Evolutionary conservation across 106 monocot genomes (phyloP).

Genomic region (Dendrobium nobile): DNA sequence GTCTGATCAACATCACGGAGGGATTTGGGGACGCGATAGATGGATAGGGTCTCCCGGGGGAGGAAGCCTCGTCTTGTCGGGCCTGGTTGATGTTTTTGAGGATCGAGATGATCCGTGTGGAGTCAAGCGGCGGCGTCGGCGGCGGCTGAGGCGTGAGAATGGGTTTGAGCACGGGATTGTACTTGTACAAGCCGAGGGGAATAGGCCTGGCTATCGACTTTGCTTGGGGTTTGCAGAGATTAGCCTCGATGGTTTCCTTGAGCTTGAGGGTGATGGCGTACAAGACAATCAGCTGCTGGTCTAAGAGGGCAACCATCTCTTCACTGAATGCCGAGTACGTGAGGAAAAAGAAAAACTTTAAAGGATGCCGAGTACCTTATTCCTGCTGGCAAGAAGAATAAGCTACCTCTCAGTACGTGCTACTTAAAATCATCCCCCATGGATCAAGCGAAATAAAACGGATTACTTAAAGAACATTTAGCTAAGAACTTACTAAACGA

Average conservation of each 20-base stretch:
- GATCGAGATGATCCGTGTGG: constrained; percentile 53
- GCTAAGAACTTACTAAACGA: no score
- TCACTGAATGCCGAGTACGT: no score
- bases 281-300: constrained; percentile 66
- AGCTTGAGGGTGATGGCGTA: constrained; percentile 79
- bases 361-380: no score
- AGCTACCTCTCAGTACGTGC: no score
- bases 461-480: no score
- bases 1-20: no score
- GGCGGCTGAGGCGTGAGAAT: background rate
- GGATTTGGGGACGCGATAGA: no score
- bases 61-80: constrained; percentile 19
- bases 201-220: constrained; percentile 20
- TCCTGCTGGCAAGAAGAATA: no score
- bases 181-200: constrained; percentile 12
- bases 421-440: no score
- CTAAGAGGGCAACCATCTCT: constrained; percentile 73
- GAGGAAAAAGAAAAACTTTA: no score
- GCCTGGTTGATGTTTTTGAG: constrained; percentile 40
- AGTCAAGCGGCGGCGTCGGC: background rate
- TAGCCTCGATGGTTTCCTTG: constrained; percentile 41
- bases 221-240: background rate
- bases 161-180: constrained; percentile 6
- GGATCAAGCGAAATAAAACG: no score
- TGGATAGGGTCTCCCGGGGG: no score